These are phyloP conservation scores for Maudiozyma serrabonitensis DNA, from an alignment of 805 yeast species.

Conservation along the genomic window DNA sequence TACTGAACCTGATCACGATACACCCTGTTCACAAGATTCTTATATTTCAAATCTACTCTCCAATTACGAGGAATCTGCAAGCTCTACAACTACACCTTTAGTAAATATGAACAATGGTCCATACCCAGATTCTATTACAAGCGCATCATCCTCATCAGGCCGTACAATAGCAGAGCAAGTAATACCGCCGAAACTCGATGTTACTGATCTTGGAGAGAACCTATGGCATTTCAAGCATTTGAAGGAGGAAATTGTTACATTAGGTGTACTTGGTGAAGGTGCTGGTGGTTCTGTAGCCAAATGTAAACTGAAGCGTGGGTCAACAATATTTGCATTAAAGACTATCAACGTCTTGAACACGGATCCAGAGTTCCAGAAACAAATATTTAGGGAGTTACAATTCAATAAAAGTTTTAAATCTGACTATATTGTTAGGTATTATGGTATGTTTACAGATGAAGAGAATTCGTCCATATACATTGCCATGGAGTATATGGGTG, in stretches of 20 bases:
- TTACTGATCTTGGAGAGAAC: conserved; percentile 53
- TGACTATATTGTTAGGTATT: conserved; percentile 80
- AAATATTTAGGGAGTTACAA: conserved; percentile 82
- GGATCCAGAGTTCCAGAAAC: conserved; percentile 80
- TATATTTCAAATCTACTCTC: conserved; percentile 19
- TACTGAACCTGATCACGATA: background rate
- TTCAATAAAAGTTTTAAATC: conserved; percentile 76
- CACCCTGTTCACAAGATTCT: conserved; percentile 15
- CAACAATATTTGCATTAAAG: conserved; percentile 72
- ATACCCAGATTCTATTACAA: background rate
- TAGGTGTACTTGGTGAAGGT: conserved; percentile 83
- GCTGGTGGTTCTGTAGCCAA: conserved; percentile 85
- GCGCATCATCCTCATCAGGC: background rate
- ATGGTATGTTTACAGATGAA: conserved; percentile 81
- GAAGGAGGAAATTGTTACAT: conserved; percentile 51
- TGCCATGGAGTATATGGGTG: conserved; percentile 97
- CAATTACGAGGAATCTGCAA: conserved; percentile 14
- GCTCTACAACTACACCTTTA: conserved; percentile 8
- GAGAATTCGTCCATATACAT: conserved; percentile 75
- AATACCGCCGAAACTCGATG: conserved; percentile 21
- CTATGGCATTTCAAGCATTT: conserved; percentile 58
- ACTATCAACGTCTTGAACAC: conserved; percentile 36
- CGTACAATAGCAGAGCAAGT: conserved; percentile 7
- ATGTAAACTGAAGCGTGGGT: conserved; percentile 52
- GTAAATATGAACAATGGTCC: background rate